phyloP scores from a whole-genome alignment of 441 rosid species.

The Corymbia calophylla region DNA sequence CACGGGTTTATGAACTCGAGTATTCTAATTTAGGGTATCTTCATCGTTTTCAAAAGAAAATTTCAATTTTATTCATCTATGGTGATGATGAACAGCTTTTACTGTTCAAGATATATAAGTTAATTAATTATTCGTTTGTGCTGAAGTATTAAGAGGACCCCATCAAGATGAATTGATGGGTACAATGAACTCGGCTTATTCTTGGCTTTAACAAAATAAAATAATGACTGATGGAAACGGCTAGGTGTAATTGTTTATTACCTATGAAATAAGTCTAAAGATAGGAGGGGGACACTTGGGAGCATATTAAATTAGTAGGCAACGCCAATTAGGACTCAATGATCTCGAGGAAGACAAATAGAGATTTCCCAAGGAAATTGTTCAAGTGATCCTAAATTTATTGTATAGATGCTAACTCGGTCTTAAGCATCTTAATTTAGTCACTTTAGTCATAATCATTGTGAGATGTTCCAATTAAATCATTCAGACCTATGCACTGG shows the following conservation, averaged over 20 bases:
- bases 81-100: not conserved
- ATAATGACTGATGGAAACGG: not conserved
- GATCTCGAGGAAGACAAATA: not conserved
- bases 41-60: not conserved
- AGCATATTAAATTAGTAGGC: not conserved
- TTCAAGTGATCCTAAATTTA: not conserved
- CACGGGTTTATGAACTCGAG: not conserved
- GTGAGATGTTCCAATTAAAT: not conserved
- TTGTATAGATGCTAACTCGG: not conserved
- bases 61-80: not conserved
- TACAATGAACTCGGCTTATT: not conserved
- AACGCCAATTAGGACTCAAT: not conserved
- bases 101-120: not conserved
- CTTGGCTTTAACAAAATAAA: not conserved
- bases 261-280: not conserved
- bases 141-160: not conserved
- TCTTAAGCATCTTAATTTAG: not conserved
- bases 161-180: not conserved
- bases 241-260: not conserved
- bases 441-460: not conserved
- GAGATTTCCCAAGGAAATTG: not conserved
- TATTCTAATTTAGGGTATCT: not conserved
- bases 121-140: not conserved
- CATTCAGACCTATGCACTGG: not conserved
- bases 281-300: not conserved